Evolutionary conservation across 768 basidiomycete species (phyloP).

Genomic region (Kwoniella bestiolae): DNA sequence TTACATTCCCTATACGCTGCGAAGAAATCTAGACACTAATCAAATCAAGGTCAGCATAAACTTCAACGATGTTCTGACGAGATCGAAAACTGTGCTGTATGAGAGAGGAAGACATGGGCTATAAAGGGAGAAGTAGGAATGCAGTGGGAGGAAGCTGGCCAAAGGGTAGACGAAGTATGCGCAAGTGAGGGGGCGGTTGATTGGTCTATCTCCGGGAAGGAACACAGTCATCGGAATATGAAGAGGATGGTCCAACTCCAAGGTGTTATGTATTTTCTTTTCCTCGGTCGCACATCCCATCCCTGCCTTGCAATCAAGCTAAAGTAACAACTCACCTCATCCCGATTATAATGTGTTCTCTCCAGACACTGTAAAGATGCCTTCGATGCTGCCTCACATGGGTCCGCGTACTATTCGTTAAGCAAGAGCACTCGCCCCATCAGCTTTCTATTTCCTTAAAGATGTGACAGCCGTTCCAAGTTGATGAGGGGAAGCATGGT

Average conservation of each 20-base stretch:
- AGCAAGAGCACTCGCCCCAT: not conserved
- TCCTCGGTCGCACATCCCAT: too few relatives aligned
- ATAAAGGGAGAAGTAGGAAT: not conserved
- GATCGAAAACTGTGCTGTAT: not conserved
- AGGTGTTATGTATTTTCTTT: too few relatives aligned
- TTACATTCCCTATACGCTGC: constrained; percentile 56
- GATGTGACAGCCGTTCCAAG: not conserved
- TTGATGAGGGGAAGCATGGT: not conserved
- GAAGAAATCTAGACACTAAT: constrained; percentile 48
- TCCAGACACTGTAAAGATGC: constrained; percentile 56
- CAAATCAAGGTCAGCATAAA: constrained; percentile 10
- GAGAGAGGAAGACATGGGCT: not conserved
- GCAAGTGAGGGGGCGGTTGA: too few relatives aligned
- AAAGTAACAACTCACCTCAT: constrained; percentile 45
- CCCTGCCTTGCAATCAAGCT: too few relatives aligned
- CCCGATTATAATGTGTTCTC: constrained; percentile 53
- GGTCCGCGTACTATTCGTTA: constrained; percentile 49
- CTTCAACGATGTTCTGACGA: not conserved
- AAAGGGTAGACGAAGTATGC: too few relatives aligned
- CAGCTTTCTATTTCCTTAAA: not conserved
- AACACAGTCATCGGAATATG: too few relatives aligned
- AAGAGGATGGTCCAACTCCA: too few relatives aligned
- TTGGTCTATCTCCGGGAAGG: too few relatives aligned
- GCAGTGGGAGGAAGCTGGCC: not conserved
- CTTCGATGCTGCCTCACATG: constrained; percentile 54